phyloP scores from a whole-genome alignment of 2,329 filamentous ascomycete genomes.

The Ustilaginoidea virens region DNA sequence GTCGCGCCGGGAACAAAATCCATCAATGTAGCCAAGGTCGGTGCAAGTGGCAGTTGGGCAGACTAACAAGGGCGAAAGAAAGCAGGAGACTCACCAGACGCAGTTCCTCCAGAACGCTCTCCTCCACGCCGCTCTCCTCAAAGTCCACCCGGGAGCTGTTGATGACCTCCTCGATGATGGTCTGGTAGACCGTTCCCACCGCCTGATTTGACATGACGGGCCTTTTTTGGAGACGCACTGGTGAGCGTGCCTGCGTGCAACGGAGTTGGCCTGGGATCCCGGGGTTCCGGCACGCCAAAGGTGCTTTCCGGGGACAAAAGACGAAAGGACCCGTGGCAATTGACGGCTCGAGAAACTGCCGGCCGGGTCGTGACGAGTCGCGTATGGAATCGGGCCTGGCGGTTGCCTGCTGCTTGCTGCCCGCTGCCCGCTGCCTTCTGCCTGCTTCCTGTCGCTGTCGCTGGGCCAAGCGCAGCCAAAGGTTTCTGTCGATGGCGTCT shows the following conservation, averaged over 20 bases:
- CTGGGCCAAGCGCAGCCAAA: no score
- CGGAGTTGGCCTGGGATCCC: no score
- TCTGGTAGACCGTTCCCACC: constrained; percentile 66
- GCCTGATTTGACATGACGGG: constrained; percentile 38
- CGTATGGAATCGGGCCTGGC: no score
- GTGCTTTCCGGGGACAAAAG: no score
- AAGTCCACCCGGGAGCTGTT: constrained; percentile 88
- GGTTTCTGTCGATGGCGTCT: no score
- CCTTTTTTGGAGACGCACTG: constrained; percentile 3
- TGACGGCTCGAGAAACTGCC: no score
- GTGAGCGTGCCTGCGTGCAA: constrained; percentile 3
- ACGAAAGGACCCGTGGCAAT: constrained; percentile 3
- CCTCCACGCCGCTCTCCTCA: constrained; percentile 87
- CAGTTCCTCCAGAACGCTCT: constrained; percentile 73
- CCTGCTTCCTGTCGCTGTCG: no score
- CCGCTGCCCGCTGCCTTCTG: no score
- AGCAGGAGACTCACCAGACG: constrained; percentile 52
- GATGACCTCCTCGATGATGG: constrained; percentile 73
- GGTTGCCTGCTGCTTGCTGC: no score
- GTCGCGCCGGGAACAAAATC: no score
- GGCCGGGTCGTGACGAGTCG: no score
- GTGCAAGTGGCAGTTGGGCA: background rate
- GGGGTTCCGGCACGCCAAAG: no score
- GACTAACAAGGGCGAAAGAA: background rate
- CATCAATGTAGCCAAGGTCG: background rate